Base-by-base conservation (phyloP, 2,329 filamentous ascomycete species). In the Fonsecaea erecta region DNA sequence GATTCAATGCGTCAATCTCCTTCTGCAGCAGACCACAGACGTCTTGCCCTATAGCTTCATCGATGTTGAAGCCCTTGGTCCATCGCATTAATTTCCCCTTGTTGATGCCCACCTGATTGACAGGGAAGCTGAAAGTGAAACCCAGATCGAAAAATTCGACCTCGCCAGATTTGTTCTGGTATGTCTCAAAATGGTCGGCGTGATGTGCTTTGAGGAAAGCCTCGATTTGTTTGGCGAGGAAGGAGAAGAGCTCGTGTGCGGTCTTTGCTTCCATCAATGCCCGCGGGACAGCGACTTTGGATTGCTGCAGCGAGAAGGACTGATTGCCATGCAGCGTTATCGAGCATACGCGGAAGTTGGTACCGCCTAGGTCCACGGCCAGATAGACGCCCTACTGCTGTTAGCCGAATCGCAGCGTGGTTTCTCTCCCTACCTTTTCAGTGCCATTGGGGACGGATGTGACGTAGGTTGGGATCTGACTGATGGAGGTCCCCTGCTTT, bases 51-150 rank as follows among this genome's bases (percentile, higher is more conserved):
- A 99, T 79, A 0, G 93, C 91, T 75, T 98, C 95, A n/a, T 88
- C 86, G 71, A 99, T 98, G 76, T 98, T 92, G 76, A 97, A 99
- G 59, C 95, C 95, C 82, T 99, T 99, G 64, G 95, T 99, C 95
- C 95, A 99, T 72, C 95, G 88, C 79, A 97, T 95, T 61, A 99
- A 84, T 63, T 89, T 90, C 67, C 95, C 95, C 80, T 93, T 94
- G 84, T 98, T 98, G 77, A 99, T 97, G 43, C 92, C 93, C 64
- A 91, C 84, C 77, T 99, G 95, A 76, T 96, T 88, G 43, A 98
- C 93, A 2, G 95, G 95, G 81, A 98, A 99, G 76, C 91, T 96
- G 80, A 99, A 99, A 60, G 95, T 99, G 80, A 99, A 99, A n/a
- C 95, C 95, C 48, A 99, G 84, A 73, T 93, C 91, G 81, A 98